Evolutionary conservation across 345 rosid species (phyloP).

Genomic region (Eucalyptus marginata): DNA sequence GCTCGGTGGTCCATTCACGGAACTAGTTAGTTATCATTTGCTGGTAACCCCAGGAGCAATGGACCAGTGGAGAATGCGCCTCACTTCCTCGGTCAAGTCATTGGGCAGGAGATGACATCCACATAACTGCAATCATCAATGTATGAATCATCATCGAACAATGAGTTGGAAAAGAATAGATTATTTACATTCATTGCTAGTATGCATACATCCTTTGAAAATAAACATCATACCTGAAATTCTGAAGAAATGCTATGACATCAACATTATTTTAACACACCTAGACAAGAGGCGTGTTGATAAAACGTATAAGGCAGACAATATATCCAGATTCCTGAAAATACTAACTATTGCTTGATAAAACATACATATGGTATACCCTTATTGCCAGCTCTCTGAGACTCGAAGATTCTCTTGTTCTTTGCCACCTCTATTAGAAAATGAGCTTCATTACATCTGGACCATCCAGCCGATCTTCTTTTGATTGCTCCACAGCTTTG

Average conservation of each 20-base stretch:
- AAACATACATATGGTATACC: not conserved
- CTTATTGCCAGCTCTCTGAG: not conserved
- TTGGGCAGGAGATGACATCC: not conserved
- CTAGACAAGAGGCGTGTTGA: not conserved
- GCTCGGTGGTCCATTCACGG: not conserved
- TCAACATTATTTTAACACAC: not conserved
- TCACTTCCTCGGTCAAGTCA: not conserved
- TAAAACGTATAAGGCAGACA: not conserved
- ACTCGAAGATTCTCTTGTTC: conserved; percentile 30
- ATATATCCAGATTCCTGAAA: not conserved
- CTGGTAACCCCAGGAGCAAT: not conserved
- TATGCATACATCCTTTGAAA: not conserved
- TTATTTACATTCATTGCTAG: not conserved
- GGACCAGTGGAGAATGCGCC: not conserved
- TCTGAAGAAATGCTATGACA: not conserved
- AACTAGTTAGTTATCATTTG: not conserved
- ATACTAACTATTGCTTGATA: not conserved
- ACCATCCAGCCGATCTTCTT: conserved; percentile 38
- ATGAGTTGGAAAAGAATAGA: not conserved
- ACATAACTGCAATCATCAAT: not conserved
- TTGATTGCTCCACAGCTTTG: conserved; percentile 40
- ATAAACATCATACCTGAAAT: not conserved
- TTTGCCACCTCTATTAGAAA: conserved; percentile 38
- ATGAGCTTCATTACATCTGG: conserved; percentile 52
- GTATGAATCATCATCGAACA: not conserved